Conservation (phyloP, 306 rosid species). For the Begonia masoniana region DNA sequence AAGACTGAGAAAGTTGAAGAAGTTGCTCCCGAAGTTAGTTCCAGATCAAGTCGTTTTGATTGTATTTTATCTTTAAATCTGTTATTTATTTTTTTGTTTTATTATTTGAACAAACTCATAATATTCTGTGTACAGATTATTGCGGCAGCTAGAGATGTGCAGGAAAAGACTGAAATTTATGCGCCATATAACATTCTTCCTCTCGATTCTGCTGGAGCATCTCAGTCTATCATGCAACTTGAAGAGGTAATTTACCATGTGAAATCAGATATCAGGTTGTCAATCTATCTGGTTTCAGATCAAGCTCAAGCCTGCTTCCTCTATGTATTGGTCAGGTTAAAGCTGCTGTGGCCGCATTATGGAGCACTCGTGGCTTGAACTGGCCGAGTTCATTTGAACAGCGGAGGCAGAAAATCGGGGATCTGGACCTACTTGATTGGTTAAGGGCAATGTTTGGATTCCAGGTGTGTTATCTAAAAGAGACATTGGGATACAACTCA, state of each 20-base stretch:
- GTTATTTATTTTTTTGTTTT: slow-evolving; percentile 6
- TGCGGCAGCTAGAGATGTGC: slow-evolving; percentile 97
- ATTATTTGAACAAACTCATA: slow-evolving; percentile 1
- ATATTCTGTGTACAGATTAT: slow-evolving; percentile 47
- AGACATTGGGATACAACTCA: neutral
- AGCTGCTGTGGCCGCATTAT: slow-evolving; percentile 75
- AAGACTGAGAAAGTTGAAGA: slow-evolving; percentile 95
- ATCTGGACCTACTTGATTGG: slow-evolving; percentile 90
- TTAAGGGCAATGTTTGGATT: slow-evolving; percentile 92
- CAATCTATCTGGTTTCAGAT: slow-evolving; percentile 8
- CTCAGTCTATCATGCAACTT: slow-evolving; percentile 90
- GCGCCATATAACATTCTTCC: slow-evolving; percentile 94
- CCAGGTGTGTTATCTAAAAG: slow-evolving; percentile 40
- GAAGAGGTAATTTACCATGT: slow-evolving; percentile 54
- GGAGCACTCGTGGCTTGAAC: slow-evolving; percentile 75
- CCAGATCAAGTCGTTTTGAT: slow-evolving; percentile 8
- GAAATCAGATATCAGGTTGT: slow-evolving; percentile 4
- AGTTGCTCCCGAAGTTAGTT: slow-evolving; percentile 93
- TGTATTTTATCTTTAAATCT: slow-evolving; percentile 9
- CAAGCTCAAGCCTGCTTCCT: slow-evolving; percentile 11
- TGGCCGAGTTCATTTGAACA: slow-evolving; percentile 79
- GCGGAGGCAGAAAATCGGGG: slow-evolving; percentile 67
- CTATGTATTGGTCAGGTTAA: slow-evolving; percentile 43
- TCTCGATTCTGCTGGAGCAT: slow-evolving; percentile 89
- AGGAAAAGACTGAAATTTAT: slow-evolving; percentile 84